Percentiles rank a stretch among this genome's conserved stretches.
phyloP scores from a whole-genome alignment of 2,329 filamentous ascomycete species.

The Simplicillium sp. region DNA sequence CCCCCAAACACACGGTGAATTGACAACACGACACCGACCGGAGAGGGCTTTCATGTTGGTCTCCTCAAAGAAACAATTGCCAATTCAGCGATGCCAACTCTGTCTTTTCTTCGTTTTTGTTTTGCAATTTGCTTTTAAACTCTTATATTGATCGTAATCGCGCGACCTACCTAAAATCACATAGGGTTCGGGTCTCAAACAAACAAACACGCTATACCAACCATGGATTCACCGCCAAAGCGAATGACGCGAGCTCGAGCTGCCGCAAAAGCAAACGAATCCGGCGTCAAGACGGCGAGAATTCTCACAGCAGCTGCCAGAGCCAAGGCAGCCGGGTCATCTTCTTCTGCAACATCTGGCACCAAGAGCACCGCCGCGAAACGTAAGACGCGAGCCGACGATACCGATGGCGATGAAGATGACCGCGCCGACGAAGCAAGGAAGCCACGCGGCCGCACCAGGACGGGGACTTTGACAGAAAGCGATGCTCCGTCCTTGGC shows the following conservation, averaged over 20 bases:
- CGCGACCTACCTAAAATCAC: not conserved
- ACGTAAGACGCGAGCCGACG: constrained; percentile 46
- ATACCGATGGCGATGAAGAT: constrained; percentile 38
- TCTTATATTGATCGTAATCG: constrained; percentile 14
- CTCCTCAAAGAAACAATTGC: too few species aligned
- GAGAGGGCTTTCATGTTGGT: too few species aligned
- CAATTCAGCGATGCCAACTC: constrained; percentile 9
- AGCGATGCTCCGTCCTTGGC: constrained; percentile 3
- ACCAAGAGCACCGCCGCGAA: constrained; percentile 25
- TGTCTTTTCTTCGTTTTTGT: constrained; percentile 16
- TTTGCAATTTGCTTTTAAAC: constrained; percentile 8
- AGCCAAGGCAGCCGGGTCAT: constrained; percentile 26
- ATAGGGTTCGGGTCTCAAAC: too few species aligned
- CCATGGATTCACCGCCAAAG: constrained; percentile 51
- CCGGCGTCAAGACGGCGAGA: constrained; percentile 29
- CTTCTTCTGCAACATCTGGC: constrained; percentile 16
- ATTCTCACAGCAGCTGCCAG: constrained; percentile 39
- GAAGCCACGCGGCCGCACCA: constrained; percentile 25
- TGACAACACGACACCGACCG: constrained; percentile 3
- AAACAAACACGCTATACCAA: constrained; percentile 6
- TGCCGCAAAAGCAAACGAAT: constrained; percentile 29
- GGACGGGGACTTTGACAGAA: constrained; percentile 25
- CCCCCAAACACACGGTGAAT: constrained; percentile 3
- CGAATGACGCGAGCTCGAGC: constrained; percentile 45
- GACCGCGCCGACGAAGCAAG: constrained; percentile 19